Conservation (phyloP, 192 early-diverging fungal species). For the Linnemannia zychae region DNA sequence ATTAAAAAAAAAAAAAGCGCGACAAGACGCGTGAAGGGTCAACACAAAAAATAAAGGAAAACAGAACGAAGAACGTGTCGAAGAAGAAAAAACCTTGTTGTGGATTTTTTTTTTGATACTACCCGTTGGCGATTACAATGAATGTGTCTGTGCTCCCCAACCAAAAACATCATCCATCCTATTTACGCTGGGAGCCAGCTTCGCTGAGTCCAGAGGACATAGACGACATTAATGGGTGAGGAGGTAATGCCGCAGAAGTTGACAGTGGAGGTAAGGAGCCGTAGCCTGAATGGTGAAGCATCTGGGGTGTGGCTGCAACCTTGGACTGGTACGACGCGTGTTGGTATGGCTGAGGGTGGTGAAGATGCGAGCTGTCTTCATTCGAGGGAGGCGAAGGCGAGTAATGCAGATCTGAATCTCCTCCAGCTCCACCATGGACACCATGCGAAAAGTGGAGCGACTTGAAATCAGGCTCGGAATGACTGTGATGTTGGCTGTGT, state of each 20-base stretch:
- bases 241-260: conserved; percentile 34
- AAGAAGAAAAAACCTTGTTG: not conserved
- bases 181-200: conserved; percentile 25
- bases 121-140: not conserved
- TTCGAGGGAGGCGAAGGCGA: conserved; percentile 37
- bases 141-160: not conserved
- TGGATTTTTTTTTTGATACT: not conserved
- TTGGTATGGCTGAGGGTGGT: conserved; percentile 31
- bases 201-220: conserved; percentile 44
- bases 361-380: conserved; percentile 34
- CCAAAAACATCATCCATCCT: not conserved
- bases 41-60: not conserved
- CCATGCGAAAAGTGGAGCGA: conserved; percentile 37
- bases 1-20: not conserved
- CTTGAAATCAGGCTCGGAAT: conserved; percentile 40
- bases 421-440: conserved; percentile 17
- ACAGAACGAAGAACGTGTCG: not conserved
- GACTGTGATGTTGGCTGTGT: conserved; percentile 8
- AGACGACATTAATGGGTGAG: conserved; percentile 47
- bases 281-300: conserved; percentile 22
- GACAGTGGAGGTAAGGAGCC: not conserved
- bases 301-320: conserved; percentile 6
- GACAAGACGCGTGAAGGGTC: not conserved
- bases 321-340: conserved; percentile 35
- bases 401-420: conserved; percentile 17